Conservation (phyloP, 2,329 filamentous ascomycete species). For the Botrytis fragariae region DNA sequence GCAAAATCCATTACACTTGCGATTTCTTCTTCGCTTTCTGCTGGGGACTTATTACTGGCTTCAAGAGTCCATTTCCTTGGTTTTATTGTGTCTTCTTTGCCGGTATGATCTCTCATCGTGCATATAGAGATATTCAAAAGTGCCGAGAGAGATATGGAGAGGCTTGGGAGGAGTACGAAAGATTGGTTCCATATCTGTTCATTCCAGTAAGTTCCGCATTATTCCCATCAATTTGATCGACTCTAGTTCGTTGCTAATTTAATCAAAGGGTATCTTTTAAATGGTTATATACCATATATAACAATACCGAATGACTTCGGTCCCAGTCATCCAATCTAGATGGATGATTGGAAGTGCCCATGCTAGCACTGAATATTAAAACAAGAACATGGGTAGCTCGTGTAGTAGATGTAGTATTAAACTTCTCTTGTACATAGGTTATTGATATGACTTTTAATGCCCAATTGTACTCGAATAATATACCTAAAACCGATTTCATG, state of each 20-base stretch:
- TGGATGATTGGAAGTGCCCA: neutral
- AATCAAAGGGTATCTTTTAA: conserved; percentile 9
- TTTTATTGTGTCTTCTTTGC: conserved; percentile 84
- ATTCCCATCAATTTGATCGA: neutral
- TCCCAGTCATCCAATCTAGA: neutral
- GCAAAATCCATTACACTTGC: conserved; percentile 80
- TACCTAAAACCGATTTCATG: neutral
- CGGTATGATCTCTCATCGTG: conserved; percentile 76
- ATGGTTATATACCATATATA: neutral
- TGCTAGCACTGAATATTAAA: neutral
- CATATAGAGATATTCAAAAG: conserved; percentile 69
- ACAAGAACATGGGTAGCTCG: neutral
- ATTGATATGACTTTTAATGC: conserved; percentile 10
- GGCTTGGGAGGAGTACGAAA: conserved; percentile 78
- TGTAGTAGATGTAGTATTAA: neutral
- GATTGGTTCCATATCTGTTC: conserved; percentile 77
- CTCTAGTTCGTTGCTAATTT: neutral
- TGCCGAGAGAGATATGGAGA: conserved; percentile 79
- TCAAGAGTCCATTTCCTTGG: conserved; percentile 80
- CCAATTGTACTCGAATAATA: neutral
- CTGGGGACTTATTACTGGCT: conserved; percentile 81
- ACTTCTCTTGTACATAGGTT: conserved; percentile 15
- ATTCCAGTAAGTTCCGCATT: conserved; percentile 57
- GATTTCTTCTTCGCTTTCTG: conserved; percentile 74
- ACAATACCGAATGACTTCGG: neutral